These are phyloP conservation scores for Neurospora sp. DNA, from an alignment of 2,329 filamentous ascomycete genomes.

Conservation along the genomic window DNA sequence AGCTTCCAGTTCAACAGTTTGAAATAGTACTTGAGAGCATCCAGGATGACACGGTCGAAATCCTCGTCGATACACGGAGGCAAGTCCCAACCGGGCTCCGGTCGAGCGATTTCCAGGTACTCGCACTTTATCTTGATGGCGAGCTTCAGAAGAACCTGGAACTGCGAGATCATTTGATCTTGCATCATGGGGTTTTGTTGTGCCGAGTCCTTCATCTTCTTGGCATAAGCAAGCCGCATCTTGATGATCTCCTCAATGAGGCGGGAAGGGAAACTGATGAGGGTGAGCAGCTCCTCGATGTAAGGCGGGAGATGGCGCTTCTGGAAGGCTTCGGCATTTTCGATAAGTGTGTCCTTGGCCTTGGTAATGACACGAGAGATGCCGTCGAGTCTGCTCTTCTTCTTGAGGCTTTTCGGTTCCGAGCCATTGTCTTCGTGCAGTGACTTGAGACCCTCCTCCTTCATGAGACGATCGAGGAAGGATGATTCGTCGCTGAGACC, in stretches of 20 bases:
- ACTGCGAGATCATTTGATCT: constrained; percentile 95
- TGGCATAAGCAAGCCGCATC: constrained; percentile 81
- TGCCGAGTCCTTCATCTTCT: constrained; percentile 89
- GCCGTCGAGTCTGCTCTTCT: constrained; percentile 70
- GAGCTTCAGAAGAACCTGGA: constrained; percentile 83
- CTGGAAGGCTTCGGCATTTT: constrained; percentile 73
- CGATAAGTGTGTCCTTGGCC: constrained; percentile 82
- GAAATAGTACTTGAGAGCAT: constrained; percentile 96
- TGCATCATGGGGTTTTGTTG: constrained; percentile 90
- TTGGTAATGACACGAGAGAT: constrained; percentile 84
- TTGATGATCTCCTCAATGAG: constrained; percentile 95
- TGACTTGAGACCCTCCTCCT: constrained; percentile 89
- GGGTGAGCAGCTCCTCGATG: constrained; percentile 87
- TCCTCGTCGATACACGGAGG: constrained; percentile 95
- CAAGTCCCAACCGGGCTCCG: constrained; percentile 87
- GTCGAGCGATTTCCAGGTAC: constrained; percentile 72
- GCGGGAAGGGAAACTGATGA: constrained; percentile 95
- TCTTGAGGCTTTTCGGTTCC: constrained; percentile 30
- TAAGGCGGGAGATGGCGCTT: constrained; percentile 89
- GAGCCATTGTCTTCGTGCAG: constrained; percentile 62
- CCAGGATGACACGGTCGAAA: constrained; percentile 84
- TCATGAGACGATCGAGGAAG: constrained; percentile 88
- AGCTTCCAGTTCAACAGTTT: constrained; percentile 98
- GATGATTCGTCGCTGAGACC: constrained; percentile 82
- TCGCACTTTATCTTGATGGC: constrained; percentile 88